These are phyloP conservation scores for Aspergillus panamensis DNA, from an alignment of 495 filamentous ascomycete genomes.

Conservation along the genomic window DNA sequence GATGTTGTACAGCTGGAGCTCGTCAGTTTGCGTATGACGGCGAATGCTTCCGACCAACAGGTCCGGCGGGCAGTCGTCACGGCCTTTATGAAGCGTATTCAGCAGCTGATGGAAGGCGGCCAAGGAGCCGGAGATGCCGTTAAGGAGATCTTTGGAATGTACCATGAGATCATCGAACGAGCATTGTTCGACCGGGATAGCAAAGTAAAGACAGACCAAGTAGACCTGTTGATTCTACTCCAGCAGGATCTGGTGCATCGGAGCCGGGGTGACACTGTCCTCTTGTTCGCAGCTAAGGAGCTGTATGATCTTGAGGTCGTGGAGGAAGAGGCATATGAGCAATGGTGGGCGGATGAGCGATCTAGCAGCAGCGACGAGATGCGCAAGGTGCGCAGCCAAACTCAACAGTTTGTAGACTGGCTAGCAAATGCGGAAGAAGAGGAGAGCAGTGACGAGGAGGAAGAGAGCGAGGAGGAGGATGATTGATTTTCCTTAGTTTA, in stretches of 20 bases:
- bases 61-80: slow-evolving; percentile 81
- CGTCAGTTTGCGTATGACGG: slow-evolving; percentile 79
- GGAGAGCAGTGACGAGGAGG: slow-evolving; percentile 71
- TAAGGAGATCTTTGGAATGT: slow-evolving; percentile 52
- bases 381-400: slow-evolving; percentile 65
- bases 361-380: slow-evolving; percentile 62
- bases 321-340: slow-evolving; percentile 82
- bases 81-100: slow-evolving; percentile 78
- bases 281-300: slow-evolving; percentile 73
- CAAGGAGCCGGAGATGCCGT: slow-evolving; percentile 62
- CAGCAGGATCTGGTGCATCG: slow-evolving; percentile 72
- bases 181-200: slow-evolving; percentile 56
- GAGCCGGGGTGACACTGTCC: slow-evolving; percentile 58
- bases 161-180: slow-evolving; percentile 56
- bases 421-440: slow-evolving; percentile 79
- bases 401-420: slow-evolving; percentile 79
- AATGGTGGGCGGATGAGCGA: slow-evolving; percentile 80
- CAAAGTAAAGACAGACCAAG: slow-evolving; percentile 65
- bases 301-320: slow-evolving; percentile 81
- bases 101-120: slow-evolving; percentile 63
- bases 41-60: slow-evolving; percentile 82
- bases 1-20: slow-evolving; percentile 88
- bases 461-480: slow-evolving; percentile 49
- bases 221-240: slow-evolving; percentile 75
- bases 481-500: slow-evolving; percentile 15